These are phyloP conservation scores for Symbiodinium natans DNA, from an alignment of 73 alveolate genomes.

Conservation along the genomic window DNA sequence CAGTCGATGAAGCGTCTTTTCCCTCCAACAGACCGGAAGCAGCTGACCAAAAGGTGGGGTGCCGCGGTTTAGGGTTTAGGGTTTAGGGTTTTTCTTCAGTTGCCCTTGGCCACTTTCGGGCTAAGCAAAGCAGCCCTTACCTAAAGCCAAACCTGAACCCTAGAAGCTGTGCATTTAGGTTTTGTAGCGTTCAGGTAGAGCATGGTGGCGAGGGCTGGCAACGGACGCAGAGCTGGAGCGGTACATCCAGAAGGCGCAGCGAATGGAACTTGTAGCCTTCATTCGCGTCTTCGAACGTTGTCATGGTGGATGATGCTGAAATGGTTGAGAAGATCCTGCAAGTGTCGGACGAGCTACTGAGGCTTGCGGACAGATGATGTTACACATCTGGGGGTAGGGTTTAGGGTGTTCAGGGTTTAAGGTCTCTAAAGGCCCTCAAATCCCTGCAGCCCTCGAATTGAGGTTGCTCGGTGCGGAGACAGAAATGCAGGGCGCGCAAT, in stretches of 20 bases:
- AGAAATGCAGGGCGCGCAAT: too few relatives aligned
- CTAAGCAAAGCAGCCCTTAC: too few relatives aligned
- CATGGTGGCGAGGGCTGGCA: not conserved
- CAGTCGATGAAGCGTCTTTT: not conserved
- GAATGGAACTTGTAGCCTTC: not conserved
- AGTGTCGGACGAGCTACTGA: not conserved
- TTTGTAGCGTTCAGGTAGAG: too few relatives aligned
- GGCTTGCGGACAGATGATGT: slow-evolving; percentile 16
- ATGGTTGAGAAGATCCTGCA: not conserved
- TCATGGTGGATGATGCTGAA: slow-evolving; percentile 15
- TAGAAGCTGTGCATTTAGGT: too few relatives aligned
- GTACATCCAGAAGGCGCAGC: slow-evolving; percentile 14
- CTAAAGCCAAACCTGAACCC: too few relatives aligned
- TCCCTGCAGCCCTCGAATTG: too few relatives aligned
- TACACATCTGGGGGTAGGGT: slow-evolving; percentile 7
- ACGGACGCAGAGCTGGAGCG: not conserved
- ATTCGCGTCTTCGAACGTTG: not conserved
- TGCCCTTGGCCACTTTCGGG: too few relatives aligned
- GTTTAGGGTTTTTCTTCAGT: too few relatives aligned
- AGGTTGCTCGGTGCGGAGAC: too few relatives aligned
- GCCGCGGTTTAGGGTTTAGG: not conserved
- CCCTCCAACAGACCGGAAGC: not conserved
- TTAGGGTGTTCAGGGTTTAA: too few relatives aligned
- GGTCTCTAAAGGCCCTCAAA: too few relatives aligned
- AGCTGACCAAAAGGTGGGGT: not conserved